Base-by-base conservation (phyloP, 495 filamentous ascomycete species). In the Arthonia radiata region DNA sequence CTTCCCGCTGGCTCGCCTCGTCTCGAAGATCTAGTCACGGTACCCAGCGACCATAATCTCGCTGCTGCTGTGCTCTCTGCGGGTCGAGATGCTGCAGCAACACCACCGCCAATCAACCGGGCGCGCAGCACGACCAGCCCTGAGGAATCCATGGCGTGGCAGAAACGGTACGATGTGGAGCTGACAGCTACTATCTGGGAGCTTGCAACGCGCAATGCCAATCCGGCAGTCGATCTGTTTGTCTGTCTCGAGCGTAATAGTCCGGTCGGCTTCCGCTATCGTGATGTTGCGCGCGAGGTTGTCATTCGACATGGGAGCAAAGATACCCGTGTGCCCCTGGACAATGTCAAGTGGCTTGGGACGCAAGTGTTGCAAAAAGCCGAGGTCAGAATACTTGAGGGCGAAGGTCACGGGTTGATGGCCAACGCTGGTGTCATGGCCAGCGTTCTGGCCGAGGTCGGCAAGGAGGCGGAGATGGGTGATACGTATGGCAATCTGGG, bases 391-490 rank as follows among this genome's bases (percentile, higher is more conserved):
- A 62, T 94, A 4, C 54, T 99, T 8, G 75, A 91, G 34, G 80
- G 77, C 4, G 86, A 99, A 44, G 81, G 80, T 3, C 86, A 99
- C 40, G 89, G 89, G 0, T 49, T 99, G 22, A 99, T 99, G 86
- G 86, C 89, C 1, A 83, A 73, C 27, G 83, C 86, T 5, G 48
- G 51, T 11, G 83, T 99, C 13, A 94, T 99, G 89, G 73, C 78
- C 14, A 67, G 67, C 28, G 74, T 94, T 13, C 44, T 97, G 36
- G 89, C 78, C 47, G 86, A 97, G 47, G 86, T 97, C 38, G 74
- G 76, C 17, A 61, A 62, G 23, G 89, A 97, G 43, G 94, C 83
- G 89, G 79, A 86, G 32, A 81, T 22, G 6, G 19, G 11, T 6
- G 11, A 6, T 11, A 11, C 6, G 19, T 22, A 11, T 7, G 19